Percentiles rank a stretch among this genome's conserved stretches.
These are phyloP conservation scores for Roridomyces roridus DNA, from an alignment of 768 basidiomycete species.

Conservation along the genomic window DNA sequence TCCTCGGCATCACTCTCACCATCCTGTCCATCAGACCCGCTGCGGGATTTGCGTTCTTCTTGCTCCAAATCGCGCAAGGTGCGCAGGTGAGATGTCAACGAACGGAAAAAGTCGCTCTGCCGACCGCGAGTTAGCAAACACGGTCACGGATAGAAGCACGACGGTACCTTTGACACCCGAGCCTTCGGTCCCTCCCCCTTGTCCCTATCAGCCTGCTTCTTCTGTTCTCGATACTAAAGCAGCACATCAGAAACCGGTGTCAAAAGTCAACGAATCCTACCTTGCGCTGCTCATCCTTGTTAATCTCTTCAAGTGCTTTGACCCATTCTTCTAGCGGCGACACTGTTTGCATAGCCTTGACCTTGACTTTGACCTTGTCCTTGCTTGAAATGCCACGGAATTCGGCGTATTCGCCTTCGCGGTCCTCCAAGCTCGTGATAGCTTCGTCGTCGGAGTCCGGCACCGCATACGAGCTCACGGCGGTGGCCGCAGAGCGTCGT, in stretches of 20 bases:
- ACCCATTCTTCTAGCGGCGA: slow-evolving; percentile 72
- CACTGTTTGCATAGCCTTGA: slow-evolving; percentile 45
- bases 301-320: slow-evolving; percentile 62
- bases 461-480: slow-evolving; percentile 21
- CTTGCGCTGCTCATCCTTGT: slow-evolving; percentile 75
- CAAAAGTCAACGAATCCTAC: slow-evolving; percentile 38
- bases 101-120: slow-evolving; percentile 75
- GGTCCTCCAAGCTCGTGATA: slow-evolving; percentile 21
- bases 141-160: not conserved
- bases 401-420: slow-evolving; percentile 22
- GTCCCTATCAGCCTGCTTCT: slow-evolving; percentile 63
- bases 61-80: slow-evolving; percentile 65
- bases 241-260: slow-evolving; percentile 1
- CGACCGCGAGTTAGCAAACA: not conserved
- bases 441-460: slow-evolving; percentile 29
- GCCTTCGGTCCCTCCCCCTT: slow-evolving; percentile 49
- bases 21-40: slow-evolving; percentile 37
- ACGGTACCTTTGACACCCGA: slow-evolving; percentile 63
- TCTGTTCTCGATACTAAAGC: slow-evolving; percentile 66
- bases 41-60: slow-evolving; percentile 48
- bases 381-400: slow-evolving; percentile 24
- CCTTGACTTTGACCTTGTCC: slow-evolving; percentile 37
- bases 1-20: slow-evolving; percentile 54
- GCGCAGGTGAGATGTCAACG: slow-evolving; percentile 61
- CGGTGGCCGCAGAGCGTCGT: slow-evolving; percentile 22